Base-by-base conservation (phyloP, 495 filamentous ascomycete species). In the Penicillium salamii region DNA sequence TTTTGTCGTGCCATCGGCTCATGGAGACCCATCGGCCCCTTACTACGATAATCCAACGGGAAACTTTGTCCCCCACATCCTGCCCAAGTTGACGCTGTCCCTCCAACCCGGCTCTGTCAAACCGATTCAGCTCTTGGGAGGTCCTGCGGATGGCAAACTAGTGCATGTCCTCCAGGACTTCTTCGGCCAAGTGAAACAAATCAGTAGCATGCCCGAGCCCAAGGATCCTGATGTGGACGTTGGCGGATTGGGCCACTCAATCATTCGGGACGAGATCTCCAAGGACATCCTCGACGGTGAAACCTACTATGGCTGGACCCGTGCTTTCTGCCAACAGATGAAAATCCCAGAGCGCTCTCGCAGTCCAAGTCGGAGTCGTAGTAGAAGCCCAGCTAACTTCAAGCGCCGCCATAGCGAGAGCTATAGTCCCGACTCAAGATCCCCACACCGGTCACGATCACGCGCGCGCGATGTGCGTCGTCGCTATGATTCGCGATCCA, bases 21-120 rank as follows among this genome's bases (percentile, higher is more conserved):
- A 96, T 63, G 91, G 91, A 12, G 91, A 95, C 61, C 66, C 74
- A 2, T 78, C 82, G 0, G 82, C 78, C 1, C 86, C 87, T 0
- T 95, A 82, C 72, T 92, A 91, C 66, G 90, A 95, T 49, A 76
- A 95, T 1, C 91, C 90, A 0, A 90, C 89, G 14, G 90, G 83
- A 3, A 93, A 91, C 57, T 78, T 90, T 63, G 75, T 93, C 31
- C 87, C 85, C 2, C 84, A 86, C 42, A 83, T 96, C 24, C 79
- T 86, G 29, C 88, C 87, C 18, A 87, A 91, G 61, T 88, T 86
- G 5, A 81, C 80, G 8, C 70, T 75, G 24, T 82, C 90, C 7
- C 86, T 96, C 61, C 86, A 86, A 34, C 76, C 86, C 0, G 73
- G 82, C 6, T 76, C 80, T 49, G 80, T 92, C 54, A 88, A 84